Evolutionary conservation across 345 rosid species (phyloP), one percentile per base, ranked within the genome.

Genomic region (Lepidium sativum): DNA sequence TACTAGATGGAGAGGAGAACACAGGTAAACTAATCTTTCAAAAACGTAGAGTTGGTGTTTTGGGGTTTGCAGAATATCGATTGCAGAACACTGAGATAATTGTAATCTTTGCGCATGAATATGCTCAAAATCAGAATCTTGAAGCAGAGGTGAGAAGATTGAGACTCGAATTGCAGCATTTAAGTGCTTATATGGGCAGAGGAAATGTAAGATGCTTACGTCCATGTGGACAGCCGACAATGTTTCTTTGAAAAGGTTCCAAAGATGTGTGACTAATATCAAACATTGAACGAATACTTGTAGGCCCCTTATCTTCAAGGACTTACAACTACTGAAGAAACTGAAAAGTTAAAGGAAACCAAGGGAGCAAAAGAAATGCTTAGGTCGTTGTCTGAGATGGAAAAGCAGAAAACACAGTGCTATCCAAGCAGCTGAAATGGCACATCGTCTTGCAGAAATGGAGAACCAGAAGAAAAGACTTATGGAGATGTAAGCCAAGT

Each of bases 91-190:
- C 53, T 72, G 71, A 68, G 54, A 53, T n/a, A 34, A 10, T 47
- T 3, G n/a, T 43, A 15, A 67, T 64, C 49, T 42, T 54, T 73
- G 44, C 57, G 50, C 40, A 52, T 15, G 6, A 63, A 48, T 58
- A 60, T 44, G 39, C 13, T 67, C 53, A 62, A 80, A 86, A 60
- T 86, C 59, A 29, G 5, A 51, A 51, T 32, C 50, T 83, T 77
- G 84, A 86, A 10, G 73, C 55, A 25, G 88, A 83, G 77, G 76
- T 91, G 62, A 73, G 66, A 70, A 81, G 78, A 74, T 61, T 88
- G 54, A 83, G 72, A 71, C 76, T 67, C 37, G 92, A 86, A 59
- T 51, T 91, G 60, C 77, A 88, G 65, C 82, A 82, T 34, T 64
- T 63, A 68, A 83, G 78, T 75, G 72, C 68, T 70, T 67, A 80